Percentiles rank a stretch among this genome's conserved stretches.
Conservation (phyloP, 305 asterid species). For the Galium porrigens region DNA sequence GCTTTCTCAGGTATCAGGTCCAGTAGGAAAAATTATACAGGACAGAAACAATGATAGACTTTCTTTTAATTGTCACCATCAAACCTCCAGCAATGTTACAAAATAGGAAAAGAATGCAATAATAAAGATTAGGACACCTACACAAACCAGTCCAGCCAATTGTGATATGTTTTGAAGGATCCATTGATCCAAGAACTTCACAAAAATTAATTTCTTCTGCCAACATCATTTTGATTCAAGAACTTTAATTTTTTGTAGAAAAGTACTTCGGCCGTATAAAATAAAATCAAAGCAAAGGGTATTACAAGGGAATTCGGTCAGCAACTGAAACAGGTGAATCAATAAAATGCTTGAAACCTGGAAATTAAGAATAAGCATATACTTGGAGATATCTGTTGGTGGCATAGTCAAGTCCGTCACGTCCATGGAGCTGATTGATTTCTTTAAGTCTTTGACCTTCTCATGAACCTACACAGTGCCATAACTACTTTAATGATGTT, state of each 20-base stretch:
- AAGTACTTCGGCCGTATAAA: too few species aligned
- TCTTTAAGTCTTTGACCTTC: conserved; percentile 51
- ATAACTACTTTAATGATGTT: background rate
- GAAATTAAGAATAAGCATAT: conserved; percentile 21
- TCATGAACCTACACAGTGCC: conserved; percentile 38
- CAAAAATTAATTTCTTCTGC: background rate
- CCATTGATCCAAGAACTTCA: background rate
- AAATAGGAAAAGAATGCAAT: background rate
- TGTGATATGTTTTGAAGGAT: background rate
- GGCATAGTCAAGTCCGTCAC: conserved; percentile 25
- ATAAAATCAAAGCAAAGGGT: background rate
- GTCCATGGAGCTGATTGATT: conserved; percentile 30
- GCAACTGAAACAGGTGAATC: background rate
- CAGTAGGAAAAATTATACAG: background rate
- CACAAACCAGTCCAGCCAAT: background rate
- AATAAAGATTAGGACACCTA: background rate
- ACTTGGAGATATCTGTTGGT: conserved; percentile 39
- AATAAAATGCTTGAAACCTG: background rate
- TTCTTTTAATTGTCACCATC: background rate
- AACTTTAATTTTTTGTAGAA: background rate
- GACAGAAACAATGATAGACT: background rate
- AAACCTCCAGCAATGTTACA: background rate
- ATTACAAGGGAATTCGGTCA: background rate
- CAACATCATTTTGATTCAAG: background rate
- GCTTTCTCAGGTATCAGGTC: background rate